Conservation (phyloP, 83 land plant genomes). For the Picea abies region DNA sequence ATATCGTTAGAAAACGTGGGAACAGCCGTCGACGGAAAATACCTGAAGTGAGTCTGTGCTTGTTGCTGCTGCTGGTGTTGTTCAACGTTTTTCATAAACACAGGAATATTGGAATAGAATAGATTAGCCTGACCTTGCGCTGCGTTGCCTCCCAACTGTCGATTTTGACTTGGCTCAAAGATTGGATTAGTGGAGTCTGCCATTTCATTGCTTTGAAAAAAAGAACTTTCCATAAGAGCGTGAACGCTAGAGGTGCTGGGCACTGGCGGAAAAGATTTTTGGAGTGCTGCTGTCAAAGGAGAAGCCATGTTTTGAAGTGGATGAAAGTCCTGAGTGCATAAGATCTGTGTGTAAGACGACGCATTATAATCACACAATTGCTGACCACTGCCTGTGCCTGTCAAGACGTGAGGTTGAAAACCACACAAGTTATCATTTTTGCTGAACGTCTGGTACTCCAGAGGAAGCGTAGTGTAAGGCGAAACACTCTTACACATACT, state of each 20-base stretch:
- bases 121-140: neutral
- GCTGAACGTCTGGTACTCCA: neutral
- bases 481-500: neutral
- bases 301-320: neutral
- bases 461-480: neutral
- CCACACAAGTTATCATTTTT: neutral
- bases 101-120: neutral
- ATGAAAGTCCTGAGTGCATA: conserved; percentile 10
- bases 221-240: neutral
- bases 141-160: neutral
- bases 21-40: neutral
- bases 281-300: neutral
- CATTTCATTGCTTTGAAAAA: neutral
- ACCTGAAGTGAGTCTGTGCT: neutral
- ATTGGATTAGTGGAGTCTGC: neutral
- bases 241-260: neutral
- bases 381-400: neutral
- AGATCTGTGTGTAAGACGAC: neutral
- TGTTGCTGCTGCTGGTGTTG: neutral
- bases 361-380: neutral
- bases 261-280: neutral
- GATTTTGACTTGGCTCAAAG: neutral
- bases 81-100: too few species aligned
- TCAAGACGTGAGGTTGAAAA: neutral
- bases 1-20: neutral